These are phyloP conservation scores for Fraxinus latifolia DNA, from an alignment of 305 asterid species.

Conservation along the genomic window DNA sequence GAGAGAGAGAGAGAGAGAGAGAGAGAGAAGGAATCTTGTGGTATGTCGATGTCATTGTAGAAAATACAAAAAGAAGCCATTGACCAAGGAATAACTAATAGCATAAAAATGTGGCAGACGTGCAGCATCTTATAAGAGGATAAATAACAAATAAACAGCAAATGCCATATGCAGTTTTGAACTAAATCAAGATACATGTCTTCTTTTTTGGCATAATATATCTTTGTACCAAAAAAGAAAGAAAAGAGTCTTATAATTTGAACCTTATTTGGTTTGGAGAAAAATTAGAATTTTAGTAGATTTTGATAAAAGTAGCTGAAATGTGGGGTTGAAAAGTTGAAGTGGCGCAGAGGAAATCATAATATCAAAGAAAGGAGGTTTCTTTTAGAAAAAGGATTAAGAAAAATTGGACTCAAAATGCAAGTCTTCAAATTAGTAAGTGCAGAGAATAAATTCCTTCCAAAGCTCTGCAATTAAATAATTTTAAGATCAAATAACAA, in stretches of 20 bases:
- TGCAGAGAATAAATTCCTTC: background rate
- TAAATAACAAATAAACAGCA: background rate
- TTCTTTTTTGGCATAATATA: background rate
- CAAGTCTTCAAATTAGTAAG: background rate
- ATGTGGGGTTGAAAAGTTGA: background rate
- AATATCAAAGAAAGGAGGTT: no score
- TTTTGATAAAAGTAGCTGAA: background rate
- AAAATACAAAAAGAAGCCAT: background rate
- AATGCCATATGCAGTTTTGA: constrained; percentile 1
- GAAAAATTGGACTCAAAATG: no score
- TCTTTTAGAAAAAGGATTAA: no score
- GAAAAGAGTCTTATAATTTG: background rate
- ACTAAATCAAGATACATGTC: background rate
- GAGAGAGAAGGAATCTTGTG: background rate
- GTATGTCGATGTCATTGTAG: background rate
- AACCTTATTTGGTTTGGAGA: background rate
- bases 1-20: background rate
- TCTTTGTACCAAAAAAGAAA: background rate
- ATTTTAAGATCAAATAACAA: background rate
- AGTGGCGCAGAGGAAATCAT: background rate
- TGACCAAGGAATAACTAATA: background rate
- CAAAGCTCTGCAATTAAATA: background rate
- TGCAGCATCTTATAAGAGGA: background rate
- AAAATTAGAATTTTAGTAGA: background rate
- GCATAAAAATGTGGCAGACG: background rate